These are phyloP conservation scores for Rhizopus arrhizus DNA, from an alignment of 371 early-diverging fungal genomes.

Conservation along the genomic window DNA sequence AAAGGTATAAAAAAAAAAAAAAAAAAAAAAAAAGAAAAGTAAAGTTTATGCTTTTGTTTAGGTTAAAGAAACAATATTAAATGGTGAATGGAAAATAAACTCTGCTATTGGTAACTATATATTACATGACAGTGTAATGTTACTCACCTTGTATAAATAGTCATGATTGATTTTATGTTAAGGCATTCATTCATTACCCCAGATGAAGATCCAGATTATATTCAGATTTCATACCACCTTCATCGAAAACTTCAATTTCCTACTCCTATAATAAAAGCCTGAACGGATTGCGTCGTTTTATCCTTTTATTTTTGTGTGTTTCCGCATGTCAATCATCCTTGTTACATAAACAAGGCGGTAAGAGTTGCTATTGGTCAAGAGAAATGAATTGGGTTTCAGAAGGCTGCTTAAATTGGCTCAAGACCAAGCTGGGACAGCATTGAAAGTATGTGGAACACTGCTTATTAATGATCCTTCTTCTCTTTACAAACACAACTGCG, in stretches of 20 bases:
- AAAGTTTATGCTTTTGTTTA: constrained; percentile 19
- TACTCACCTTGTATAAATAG: constrained; percentile 23
- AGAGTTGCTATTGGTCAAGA: constrained; percentile 56
- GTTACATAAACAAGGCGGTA: constrained; percentile 66
- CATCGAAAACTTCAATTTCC: constrained; percentile 74
- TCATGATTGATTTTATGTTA: constrained; percentile 84
- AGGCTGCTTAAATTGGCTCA: too few relatives aligned
- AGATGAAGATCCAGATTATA: constrained; percentile 81
- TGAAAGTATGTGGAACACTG: too few relatives aligned
- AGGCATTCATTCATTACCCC: constrained; percentile 74
- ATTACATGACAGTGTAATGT: neutral
- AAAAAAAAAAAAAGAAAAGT: constrained; percentile 21
- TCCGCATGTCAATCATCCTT: constrained; percentile 71
- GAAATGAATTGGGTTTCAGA: too few relatives aligned
- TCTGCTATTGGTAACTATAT: constrained; percentile 62
- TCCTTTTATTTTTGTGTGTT: constrained; percentile 32
- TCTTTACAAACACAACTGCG: too few relatives aligned
- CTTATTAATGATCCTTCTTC: too few relatives aligned
- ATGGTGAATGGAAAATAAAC: constrained; percentile 86
- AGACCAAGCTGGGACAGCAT: too few relatives aligned
- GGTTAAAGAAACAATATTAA: constrained; percentile 56
- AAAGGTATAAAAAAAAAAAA: constrained; percentile 48
- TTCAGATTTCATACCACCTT: constrained; percentile 65
- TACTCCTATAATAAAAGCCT: constrained; percentile 42
- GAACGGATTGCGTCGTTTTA: constrained; percentile 14